Evolutionary conservation across 1,284 basidiomycete species (phyloP).

Genomic region (Spongiforma sp.): DNA sequence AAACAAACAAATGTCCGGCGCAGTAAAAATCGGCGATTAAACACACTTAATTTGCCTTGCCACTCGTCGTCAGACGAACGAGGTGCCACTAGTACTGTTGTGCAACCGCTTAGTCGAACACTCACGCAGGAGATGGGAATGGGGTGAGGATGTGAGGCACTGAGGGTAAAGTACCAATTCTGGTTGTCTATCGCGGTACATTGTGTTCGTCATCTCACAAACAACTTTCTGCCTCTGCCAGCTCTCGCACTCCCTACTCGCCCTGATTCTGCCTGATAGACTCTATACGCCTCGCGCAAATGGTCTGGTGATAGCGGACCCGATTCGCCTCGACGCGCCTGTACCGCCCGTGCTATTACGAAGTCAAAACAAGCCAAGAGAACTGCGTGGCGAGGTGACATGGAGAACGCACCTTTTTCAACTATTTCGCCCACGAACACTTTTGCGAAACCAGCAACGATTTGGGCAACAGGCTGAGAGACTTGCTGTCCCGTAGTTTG

Average conservation of each 20-base stretch:
- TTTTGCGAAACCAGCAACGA: constrained; percentile 88
- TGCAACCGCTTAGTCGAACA: background rate
- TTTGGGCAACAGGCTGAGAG: constrained; percentile 85
- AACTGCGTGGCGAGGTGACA: background rate
- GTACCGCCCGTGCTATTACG: constrained; percentile 72
- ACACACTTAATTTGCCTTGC: no score
- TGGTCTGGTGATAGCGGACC: constrained; percentile 88
- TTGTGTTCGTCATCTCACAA: constrained; percentile 52
- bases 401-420: constrained; percentile 68
- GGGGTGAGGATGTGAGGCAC: no score
- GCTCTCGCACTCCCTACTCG: constrained; percentile 77
- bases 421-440: constrained; percentile 94
- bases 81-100: no score
- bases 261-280: constrained; percentile 83
- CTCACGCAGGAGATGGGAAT: no score
- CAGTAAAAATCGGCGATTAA: no score
- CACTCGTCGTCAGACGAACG: no score
- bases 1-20: no score
- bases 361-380: background rate
- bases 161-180: no score
- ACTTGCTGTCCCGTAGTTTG: constrained; percentile 84
- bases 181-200: no score
- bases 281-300: constrained; percentile 84
- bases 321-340: constrained; percentile 70
- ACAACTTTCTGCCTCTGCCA: constrained; percentile 65